These are phyloP conservation scores for Microcyclospora tardicrescens DNA, from an alignment of 2,329 filamentous ascomycete species.

Conservation along the genomic window DNA sequence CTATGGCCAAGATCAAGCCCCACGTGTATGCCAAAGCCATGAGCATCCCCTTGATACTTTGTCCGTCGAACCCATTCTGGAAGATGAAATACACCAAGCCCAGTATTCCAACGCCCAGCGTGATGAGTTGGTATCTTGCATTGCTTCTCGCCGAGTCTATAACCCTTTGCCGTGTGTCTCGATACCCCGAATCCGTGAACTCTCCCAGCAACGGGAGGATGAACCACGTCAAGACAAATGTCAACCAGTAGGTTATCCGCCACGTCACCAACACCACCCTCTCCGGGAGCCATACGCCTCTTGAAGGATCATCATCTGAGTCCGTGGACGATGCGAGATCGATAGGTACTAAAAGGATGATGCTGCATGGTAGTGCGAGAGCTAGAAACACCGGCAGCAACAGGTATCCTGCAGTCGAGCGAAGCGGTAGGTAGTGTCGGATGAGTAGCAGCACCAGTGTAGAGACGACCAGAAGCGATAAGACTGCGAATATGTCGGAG, in stretches of 20 bases:
- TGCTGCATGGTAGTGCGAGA: slow-evolving; percentile 82
- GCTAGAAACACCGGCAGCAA: slow-evolving; percentile 89
- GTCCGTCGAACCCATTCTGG: slow-evolving; percentile 58
- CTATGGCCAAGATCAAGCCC: slow-evolving; percentile 83
- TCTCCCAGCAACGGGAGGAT: slow-evolving; percentile 88
- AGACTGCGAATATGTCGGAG: slow-evolving; percentile 64
- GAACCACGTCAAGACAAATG: slow-evolving; percentile 90
- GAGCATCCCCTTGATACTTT: slow-evolving; percentile 65
- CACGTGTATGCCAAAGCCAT: slow-evolving; percentile 95
- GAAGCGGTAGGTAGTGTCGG: slow-evolving; percentile 79
- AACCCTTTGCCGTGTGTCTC: slow-evolving; percentile 68
- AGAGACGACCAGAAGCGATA: slow-evolving; percentile 62
- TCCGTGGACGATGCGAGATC: slow-evolving; percentile 71
- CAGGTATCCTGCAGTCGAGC: slow-evolving; percentile 80
- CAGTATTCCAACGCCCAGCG: slow-evolving; percentile 55
- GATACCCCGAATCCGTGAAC: slow-evolving; percentile 87
- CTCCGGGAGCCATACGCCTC: slow-evolving; percentile 78
- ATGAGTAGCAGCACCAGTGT: slow-evolving; percentile 69
- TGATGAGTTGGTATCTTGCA: slow-evolving; percentile 73
- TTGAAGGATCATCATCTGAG: slow-evolving; percentile 45
- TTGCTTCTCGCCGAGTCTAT: slow-evolving; percentile 78
- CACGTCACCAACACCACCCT: slow-evolving; percentile 72
- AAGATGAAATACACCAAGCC: slow-evolving; percentile 76
- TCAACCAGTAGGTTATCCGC: slow-evolving; percentile 95
- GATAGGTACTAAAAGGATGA: slow-evolving; percentile 85